These are phyloP conservation scores for Gentiana macrophylla DNA, from an alignment of 257 asterid genomes.

Conservation along the genomic window DNA sequence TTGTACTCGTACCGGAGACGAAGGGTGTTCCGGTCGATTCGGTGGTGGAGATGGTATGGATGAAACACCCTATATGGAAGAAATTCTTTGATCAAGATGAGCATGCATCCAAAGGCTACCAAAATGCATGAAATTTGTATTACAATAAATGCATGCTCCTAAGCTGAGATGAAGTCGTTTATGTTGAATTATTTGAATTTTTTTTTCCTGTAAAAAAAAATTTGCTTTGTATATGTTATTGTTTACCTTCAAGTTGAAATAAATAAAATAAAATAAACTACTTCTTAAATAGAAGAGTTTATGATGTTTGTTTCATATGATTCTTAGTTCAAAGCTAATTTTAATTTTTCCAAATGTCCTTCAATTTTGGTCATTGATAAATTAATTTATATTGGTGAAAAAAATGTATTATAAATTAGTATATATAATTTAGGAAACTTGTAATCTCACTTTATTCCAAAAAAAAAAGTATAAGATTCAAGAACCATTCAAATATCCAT, in stretches of 20 bases:
- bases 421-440: no score
- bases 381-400: no score
- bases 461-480: no score
- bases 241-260: not conserved
- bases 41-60: constrained; percentile 27
- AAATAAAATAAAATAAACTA: not conserved
- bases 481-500: no score
- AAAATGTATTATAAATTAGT: no score
- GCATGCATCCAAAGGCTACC: not conserved
- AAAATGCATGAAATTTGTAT: constrained; percentile 9
- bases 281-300: no score
- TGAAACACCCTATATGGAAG: constrained; percentile 25
- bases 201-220: not conserved
- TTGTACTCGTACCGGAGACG: constrained; percentile 28
- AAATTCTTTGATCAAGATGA: constrained; percentile 11
- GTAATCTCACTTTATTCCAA: no score
- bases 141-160: not conserved
- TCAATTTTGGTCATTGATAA: no score
- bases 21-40: constrained; percentile 23
- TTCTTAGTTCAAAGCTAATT: no score
- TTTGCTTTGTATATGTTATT: not conserved
- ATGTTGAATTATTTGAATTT: not conserved
- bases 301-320: no score
- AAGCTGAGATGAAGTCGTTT: not conserved
- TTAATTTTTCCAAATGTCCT: no score